Base-by-base conservation (phyloP, 441 rosid genomes). In the Pelargonium citronellum region DNA sequence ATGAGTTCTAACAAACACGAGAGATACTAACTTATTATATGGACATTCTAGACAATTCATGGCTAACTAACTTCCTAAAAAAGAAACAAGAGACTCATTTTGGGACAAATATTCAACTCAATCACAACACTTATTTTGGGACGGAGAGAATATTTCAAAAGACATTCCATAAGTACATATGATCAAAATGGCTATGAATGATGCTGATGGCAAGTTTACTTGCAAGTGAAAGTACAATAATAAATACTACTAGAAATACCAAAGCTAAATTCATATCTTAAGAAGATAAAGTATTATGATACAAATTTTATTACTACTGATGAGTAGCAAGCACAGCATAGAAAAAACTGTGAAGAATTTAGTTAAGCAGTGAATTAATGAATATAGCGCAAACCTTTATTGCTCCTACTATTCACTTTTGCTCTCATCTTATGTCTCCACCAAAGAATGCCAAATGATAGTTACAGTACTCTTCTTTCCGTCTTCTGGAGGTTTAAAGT, bases 371-470 rank as follows among this genome's bases (percentile, higher is more conserved):
- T 55, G 20, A 15, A 55, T 1, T 37, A 51, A 17, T 22, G 60
- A 67, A 13, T 34, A 55, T 22, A 64, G 60, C 65, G 47, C 61
- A 34, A 72, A 85, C 87, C 89, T 86, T 74, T 71, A 49, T 67
- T 68, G 69, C 60, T 61, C 58, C 64, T 66, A 15, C 22, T 71
- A 77, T 74, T 66, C 67, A 8, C 30, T 12, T 20, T 20, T 61
- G 69, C 67, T 68, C 74, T 71, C n/a, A 78, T 76, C 67, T 60
- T 75, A 67, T 77, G 72, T 76, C 78, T 83, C 83, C 80, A 76
- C 86, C 81, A 85, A 71, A 85, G 53, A 62, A 86, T 7, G 39
- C 79, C 84, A 22, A 85, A 60, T 68, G 78, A 83, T 73, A 53
- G 55, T 47, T 20, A 55, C 43, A 70, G 68, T 78, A 72, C 62